Evolutionary conservation across 2,329 filamentous ascomycete species (phyloP), one percentile per base, ranked within the genome.

Genomic region (Amphichorda felina): DNA sequence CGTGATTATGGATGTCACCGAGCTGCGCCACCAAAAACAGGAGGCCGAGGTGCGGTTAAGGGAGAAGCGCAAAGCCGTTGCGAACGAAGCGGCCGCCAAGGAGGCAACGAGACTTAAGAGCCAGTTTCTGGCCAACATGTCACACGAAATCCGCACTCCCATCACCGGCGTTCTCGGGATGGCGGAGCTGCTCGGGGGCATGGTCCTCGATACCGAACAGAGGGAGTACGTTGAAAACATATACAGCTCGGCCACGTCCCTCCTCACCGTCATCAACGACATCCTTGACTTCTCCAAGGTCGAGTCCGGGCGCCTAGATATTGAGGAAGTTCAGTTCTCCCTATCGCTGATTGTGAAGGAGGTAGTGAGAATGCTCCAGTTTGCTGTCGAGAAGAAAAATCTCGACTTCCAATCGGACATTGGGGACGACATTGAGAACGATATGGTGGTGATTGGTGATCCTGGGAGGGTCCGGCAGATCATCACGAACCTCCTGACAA

Each of bases 251-350:
- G 83, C 81, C 0, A 87, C 89, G 43, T 85, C 82, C 2, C 61
- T 94, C 3, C 64, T 94, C 15, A 89, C 84, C 0, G 81, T 94
- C 28, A 93, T 94, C 56, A 93, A 94, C 49, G 86, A 94, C 48
- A 93, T 93, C 37, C 63, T 94, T 2, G 86, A 93, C 55, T 88
- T 93, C 52, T 91, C 84, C 4, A 93, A 93, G 54, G 79, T 86
- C 2, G 83, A 88, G 51, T 84, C 79, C 8, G 82, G 83, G 3
- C 68, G 79, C 7, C 58, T 88, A 15, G 82, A 87, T 42, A 79
- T 88, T 28, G 82, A 87, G 54, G 80, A 87, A 46, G 81, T 87
- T 1, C 81, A 85, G 41, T 89, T 88, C 46, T 84, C 79, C 19
- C 62, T 87, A 2, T 78, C 77, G 0, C 66, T 84, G 1, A 75